Base-by-base conservation (phyloP, 306 rosid genomes). In the Cicer bijugum region DNA sequence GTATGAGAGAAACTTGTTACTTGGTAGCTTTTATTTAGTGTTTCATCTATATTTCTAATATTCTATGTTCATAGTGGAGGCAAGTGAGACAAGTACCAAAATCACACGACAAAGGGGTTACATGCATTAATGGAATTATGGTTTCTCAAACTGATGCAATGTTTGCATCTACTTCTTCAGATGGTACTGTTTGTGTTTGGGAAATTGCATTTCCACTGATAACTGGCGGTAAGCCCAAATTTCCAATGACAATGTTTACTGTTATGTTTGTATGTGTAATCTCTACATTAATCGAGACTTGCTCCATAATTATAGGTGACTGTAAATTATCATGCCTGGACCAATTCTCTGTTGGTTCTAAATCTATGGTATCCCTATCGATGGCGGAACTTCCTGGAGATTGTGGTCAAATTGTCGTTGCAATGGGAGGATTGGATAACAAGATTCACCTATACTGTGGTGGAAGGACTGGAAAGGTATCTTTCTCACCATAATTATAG, bases 401-500 rank as follows among this genome's bases (percentile, higher is more conserved):
- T 75, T 52, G 59, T 74, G 88, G 82, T 51, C 83, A 88, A 72
- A 64, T 94, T 19, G 84, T 89, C 75, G 86, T 94, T 77, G 99
- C 97, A 69, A 89, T 88, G 96, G 99, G 97, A 76, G 99, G 99
- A 40, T 83, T 94, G 78, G 99, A 94, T 86, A 91, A 88, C 86
- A 94, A 90, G 85, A 88, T 94, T 78, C 97, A 88, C 84, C 96
- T 94, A 57, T 94, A 88, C 71, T 85, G 89, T 48, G 97, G 96
- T 64, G 92, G 71, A 82, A 90, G 88, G 84, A 77, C 84, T 12
- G 96, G 87, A 85, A 85, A 94, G 91, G 99, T 94, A 83, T 72
- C 39, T 58, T 43, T 15, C 12, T 47, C 39, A 43, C n/a, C 51
- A 43, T 9, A 69, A 56, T 56, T 68, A 40, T 68, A 63, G 69